These are phyloP conservation scores for Fusarium tricinctum DNA, from an alignment of 2,329 filamentous ascomycete genomes.

Conservation along the genomic window DNA sequence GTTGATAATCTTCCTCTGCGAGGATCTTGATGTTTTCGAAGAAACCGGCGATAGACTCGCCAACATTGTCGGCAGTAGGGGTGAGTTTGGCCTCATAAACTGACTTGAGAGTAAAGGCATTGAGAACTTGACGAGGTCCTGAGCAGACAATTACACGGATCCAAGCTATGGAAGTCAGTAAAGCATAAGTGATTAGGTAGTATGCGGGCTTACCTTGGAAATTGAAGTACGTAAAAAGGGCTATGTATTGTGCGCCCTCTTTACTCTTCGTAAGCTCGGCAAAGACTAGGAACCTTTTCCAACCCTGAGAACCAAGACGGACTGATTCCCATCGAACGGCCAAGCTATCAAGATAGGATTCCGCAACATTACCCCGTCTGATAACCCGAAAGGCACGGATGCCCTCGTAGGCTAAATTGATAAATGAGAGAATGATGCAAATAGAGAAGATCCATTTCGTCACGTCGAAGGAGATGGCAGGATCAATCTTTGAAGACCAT, in stretches of 20 bases:
- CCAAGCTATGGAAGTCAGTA: conserved; percentile 71
- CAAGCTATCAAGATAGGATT: conserved; percentile 90
- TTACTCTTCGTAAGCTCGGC: conserved; percentile 90
- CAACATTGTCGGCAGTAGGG: conserved; percentile 64
- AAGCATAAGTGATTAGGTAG: background rate
- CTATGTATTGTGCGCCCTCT: conserved; percentile 90
- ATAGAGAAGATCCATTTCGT: conserved; percentile 96
- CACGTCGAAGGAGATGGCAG: conserved; percentile 80
- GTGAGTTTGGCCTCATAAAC: conserved; percentile 84
- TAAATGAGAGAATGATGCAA: conserved; percentile 91
- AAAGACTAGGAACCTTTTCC: conserved; percentile 92
- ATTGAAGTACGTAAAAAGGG: conserved; percentile 89
- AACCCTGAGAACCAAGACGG: conserved; percentile 81
- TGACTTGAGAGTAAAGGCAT: conserved; percentile 88
- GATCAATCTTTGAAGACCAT: conserved; percentile 88
- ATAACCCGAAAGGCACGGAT: conserved; percentile 85
- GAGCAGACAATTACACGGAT: conserved; percentile 91
- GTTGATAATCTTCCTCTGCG: conserved; percentile 79
- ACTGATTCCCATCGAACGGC: conserved; percentile 88
- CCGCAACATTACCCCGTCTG: conserved; percentile 85
- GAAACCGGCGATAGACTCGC: conserved; percentile 78
- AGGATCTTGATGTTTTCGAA: conserved; percentile 85
- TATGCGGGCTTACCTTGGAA: conserved; percentile 67
- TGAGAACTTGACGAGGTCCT: conserved; percentile 91
- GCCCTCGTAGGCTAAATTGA: conserved; percentile 85